phyloP scores from a whole-genome alignment of 192 early-diverging fungal species.

The Hyaloraphidium curvatum region DNA sequence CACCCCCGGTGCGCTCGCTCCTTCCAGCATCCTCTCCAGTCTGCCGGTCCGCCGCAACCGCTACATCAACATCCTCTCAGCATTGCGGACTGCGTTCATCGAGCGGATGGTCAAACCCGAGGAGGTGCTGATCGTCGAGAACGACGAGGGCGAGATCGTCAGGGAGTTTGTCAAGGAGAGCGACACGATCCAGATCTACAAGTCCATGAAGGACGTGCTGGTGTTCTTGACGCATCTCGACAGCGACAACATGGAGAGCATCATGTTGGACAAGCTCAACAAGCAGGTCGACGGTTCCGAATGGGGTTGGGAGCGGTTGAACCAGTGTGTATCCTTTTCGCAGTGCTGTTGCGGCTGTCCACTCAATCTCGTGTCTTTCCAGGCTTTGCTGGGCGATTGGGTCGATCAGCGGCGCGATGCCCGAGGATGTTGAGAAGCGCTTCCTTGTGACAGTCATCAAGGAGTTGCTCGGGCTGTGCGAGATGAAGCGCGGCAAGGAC shows the following conservation, averaged over 20 bases:
- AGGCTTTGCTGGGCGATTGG: conserved; percentile 99
- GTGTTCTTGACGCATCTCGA: conserved; percentile 97
- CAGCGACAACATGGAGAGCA: conserved; percentile 75
- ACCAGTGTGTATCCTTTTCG: no score
- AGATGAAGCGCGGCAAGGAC: conserved; percentile 96
- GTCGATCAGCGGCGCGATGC: conserved; percentile 92
- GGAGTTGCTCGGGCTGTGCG: conserved; percentile 82
- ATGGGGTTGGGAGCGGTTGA: conserved; percentile 96
- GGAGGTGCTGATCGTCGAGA: conserved; percentile 93
- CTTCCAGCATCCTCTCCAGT: conserved; percentile 19
- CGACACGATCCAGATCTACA: conserved; percentile 95
- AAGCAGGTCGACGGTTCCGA: conserved; percentile 91
- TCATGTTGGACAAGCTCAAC: conserved; percentile 84
- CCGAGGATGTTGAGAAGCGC: conserved; percentile 87
- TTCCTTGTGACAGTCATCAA: conserved; percentile 99
- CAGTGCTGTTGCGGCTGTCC: no score
- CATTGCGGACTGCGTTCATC: conserved; percentile 85
- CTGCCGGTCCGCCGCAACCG: conserved; percentile 12
- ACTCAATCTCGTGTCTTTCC: no score
- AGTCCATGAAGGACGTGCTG: conserved; percentile 90
- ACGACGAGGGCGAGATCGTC: conserved; percentile 98
- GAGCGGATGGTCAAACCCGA: conserved; percentile 98
- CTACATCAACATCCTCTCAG: conserved; percentile 67
- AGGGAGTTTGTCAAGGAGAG: conserved; percentile 92
- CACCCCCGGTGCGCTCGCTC: conserved; percentile 12